Base-by-base conservation (phyloP, 1,284 basidiomycete genomes). In the Fistulina hepatica region DNA sequence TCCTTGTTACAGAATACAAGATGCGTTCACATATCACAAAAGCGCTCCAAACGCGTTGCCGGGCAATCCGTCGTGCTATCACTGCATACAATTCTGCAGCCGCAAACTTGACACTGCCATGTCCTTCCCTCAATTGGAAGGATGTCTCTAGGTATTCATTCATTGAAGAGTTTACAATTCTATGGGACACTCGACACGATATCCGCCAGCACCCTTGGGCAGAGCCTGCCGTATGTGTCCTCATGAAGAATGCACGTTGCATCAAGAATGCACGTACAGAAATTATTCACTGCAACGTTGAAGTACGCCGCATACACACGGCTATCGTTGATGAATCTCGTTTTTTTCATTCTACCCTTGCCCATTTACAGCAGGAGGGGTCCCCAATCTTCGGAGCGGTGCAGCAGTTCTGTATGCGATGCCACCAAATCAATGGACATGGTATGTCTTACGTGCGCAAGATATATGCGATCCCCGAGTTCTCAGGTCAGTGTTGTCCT, bases 111-210 rank as follows among this genome's bases (percentile, higher is more conserved):
- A 26, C 24, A 3, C 59, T 56, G 3, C 50, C 56, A 2, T 45
- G 47, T 1, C 48, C 50, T 0, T 38, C 36, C 0, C 44, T 64
- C 17, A 47, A 57, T 10, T 57, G 53, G 50, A 12, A 38, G 2
- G 36, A 52, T 16, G 52, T 61, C 2, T 47, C 53, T 0, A 45
- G 58, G 7, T 59, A 58, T 42, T 37, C 43, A 2, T 61, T 61
- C 33, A 42, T 64, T 1, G 54, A 52, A 2, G 55, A 65, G 25
- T 63, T 65, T 39, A 43, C 49, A 11, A 51, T 65, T 0, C 51
- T 67, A 0, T 44, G 52, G 3, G 52, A 57, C 22, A 52, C 52
- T 1, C 45, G 46, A 3, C 46, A 54, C 24, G 55, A 63, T 26
- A 38, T 63, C 2, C 45, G 32, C 2, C 34, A 49, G 0, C 46